phyloP scores from a whole-genome alignment of 1,284 basidiomycete species.

The Ganoderma resinaceum region DNA sequence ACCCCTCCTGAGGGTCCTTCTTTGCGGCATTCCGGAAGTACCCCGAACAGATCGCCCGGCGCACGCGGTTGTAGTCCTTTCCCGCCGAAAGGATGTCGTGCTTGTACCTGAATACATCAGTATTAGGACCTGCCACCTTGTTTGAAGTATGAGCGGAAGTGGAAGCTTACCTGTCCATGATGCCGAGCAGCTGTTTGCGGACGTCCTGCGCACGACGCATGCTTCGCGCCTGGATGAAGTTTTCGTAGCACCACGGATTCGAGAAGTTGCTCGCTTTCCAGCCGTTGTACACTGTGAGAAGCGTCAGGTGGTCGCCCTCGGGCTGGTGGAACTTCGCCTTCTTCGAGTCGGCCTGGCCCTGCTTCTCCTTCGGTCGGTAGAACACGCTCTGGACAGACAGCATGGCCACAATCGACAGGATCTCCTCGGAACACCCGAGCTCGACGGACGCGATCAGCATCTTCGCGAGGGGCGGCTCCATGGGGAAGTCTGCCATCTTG shows the following conservation, averaged over 20 bases:
- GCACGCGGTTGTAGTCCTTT: slow-evolving; percentile 91
- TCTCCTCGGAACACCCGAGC: slow-evolving; percentile 96
- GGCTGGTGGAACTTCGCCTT: slow-evolving; percentile 99
- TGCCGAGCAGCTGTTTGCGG: slow-evolving; percentile 94
- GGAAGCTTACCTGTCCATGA: slow-evolving; percentile 90
- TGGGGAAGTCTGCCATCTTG: slow-evolving; percentile 99
- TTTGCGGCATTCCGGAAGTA: slow-evolving; percentile 97
- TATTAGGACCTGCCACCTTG: slow-evolving; percentile 24
- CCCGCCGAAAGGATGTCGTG: slow-evolving; percentile 95
- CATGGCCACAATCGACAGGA: slow-evolving; percentile 97
- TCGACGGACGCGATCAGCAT: slow-evolving; percentile 99
- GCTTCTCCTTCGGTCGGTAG: slow-evolving; percentile 98
- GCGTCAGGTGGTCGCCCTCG: slow-evolving; percentile 95
- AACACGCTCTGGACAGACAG: slow-evolving; percentile 96
- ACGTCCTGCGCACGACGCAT: slow-evolving; percentile 99
- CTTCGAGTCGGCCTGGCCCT: slow-evolving; percentile 98
- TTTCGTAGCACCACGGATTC: slow-evolving; percentile 97
- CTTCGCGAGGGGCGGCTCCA: slow-evolving; percentile 96
- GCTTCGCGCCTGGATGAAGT: slow-evolving; percentile 96
- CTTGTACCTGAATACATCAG: slow-evolving; percentile 71
- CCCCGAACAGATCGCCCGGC: slow-evolving; percentile 96
- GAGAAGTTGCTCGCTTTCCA: slow-evolving; percentile 97
- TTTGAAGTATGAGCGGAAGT: background rate
- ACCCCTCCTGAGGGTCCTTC: slow-evolving; percentile 95
- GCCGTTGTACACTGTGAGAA: slow-evolving; percentile 97